Base-by-base conservation (phyloP, 305 asterid genomes). In the Fraxinus xanthoxyloides region DNA sequence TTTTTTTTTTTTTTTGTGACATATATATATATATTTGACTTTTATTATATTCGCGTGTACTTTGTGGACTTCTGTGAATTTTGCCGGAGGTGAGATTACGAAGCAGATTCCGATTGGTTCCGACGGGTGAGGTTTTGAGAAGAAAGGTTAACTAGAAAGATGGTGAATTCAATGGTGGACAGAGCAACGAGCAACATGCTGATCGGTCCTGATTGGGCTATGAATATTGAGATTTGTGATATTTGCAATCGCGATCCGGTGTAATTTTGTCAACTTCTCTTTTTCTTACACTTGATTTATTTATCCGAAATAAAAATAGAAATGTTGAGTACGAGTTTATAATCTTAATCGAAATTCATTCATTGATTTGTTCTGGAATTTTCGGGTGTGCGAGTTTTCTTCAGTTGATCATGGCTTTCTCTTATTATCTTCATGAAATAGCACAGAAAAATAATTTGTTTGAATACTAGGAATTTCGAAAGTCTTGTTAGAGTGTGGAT, bases 161-260 rank as follows among this genome's bases (percentile, higher is more conserved):
- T 93, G 97, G 92, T 85, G 91, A 88, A 87, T 87, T 80, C 92
- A 30, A 88, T 90, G 97, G 97, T 93, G 85, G 94, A 93, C 36
- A 88, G 94, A 79, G 97, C 97, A 67, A 92, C 97, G 80, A 92
- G 94, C 89, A 87, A 85, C 70, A 72, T 91, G 94, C 92, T 91
- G 72, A 90, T 90, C 86, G 97, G 95, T 74, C 97, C 97, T 26
- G 97, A 93, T 89, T 93, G 94, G 95, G 94, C 97, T 56, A 89
- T 88, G 95, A 93, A 93, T 79, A 77, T 88, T 54, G 95, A 93
- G 93, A 93, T 93, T 87, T 93, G 92, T 80, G 95, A 93, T 78
- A 76, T 89, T 56, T 93, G 95, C 92, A 91, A 91, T 84, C 87
- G 85, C 72, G 94, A 93, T 90, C 95, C 94, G 34, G 84, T 81